Percentiles rank a stretch among this genome's conserved stretches.
Conservation (phyloP, 345 rosid genomes). For the Fremontodendron californicum region DNA sequence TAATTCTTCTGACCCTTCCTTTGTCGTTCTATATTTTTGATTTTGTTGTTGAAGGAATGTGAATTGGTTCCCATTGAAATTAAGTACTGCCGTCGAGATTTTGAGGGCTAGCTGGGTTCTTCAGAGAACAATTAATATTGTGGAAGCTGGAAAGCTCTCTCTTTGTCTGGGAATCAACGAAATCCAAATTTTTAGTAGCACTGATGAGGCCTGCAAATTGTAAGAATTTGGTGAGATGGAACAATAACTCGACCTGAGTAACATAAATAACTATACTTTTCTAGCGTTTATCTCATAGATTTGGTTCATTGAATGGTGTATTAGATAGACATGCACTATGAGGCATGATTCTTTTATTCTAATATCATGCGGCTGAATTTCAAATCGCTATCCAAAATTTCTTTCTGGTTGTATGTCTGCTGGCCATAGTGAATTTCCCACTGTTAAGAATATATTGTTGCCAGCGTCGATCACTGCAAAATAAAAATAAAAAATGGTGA, state of each 20-base stretch:
- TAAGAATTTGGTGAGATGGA: constrained; percentile 19
- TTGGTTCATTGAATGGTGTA: constrained; percentile 24
- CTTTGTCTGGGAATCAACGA: constrained; percentile 18
- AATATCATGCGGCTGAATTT: background rate
- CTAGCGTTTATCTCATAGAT: constrained; percentile 3
- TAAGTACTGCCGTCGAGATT: constrained; percentile 14
- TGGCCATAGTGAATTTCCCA: background rate
- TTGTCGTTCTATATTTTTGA: constrained; percentile 37
- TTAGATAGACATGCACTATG: background rate
- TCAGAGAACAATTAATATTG: constrained; percentile 12
- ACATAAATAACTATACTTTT: background rate
- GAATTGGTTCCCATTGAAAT: constrained; percentile 29
- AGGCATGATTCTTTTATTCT: constrained; percentile 11
- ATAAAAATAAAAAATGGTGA: background rate
- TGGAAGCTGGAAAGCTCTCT: constrained; percentile 3
- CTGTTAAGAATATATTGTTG: background rate
- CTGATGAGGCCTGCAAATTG: background rate
- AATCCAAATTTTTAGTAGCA: constrained; percentile 1
- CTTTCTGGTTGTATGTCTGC: background rate
- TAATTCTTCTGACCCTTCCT: constrained; percentile 17
- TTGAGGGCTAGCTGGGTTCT: constrained; percentile 21
- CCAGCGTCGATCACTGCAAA: background rate
- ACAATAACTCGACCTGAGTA: constrained; percentile 26
- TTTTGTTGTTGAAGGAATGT: constrained; percentile 37
- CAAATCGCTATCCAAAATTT: background rate